Base-by-base conservation (phyloP, 176 grass and related monocot genomes). In the Dendrocalamus sinicus region DNA sequence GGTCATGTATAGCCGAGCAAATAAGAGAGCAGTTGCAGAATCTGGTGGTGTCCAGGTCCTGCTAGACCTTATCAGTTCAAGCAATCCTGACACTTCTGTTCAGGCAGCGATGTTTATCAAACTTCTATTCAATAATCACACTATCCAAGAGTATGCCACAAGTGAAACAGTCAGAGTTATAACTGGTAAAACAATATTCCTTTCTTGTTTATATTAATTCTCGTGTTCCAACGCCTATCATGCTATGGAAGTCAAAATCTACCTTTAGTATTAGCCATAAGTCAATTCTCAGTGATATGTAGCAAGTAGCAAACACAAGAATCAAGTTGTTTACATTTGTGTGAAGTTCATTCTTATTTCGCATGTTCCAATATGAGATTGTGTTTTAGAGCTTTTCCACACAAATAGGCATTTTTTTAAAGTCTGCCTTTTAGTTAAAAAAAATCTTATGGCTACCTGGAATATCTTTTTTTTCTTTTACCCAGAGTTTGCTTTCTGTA, bases 101-200 rank as follows among this genome's bases (percentile, higher is more conserved):
- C 97, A 99, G 70, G 97, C 97, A 76, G 97, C 97, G 81, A 99
- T 94, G 93, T 99, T 99, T 92, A 55, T 99, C 82, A 99, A 99
- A 76, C 92, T 96, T 84, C 86, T 99, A 43, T 99, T 99, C 87
- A 92, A 93, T 88, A 99, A 96, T 79, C 90, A 99, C 82, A 99
- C 97, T 26, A 96, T 99, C 68, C 97, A 99, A 88, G 97, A 99
- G 81, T 99, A 99, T 67, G 97, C 97, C 46, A 96, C 97, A 60
- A 99, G 97, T 89, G 97, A 99, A 81, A 99, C 97, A 53, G 90
- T 99, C 57, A 94, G 94, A 89, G 90, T 95, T 82, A 99, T 99
- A 81, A 99, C 94, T 19, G 97, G 97, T 99, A 92, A 85, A 68
- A 62, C 73, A 80, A 82, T 53, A 46, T 66, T 12, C 41, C 9